Percentiles rank a stretch among this genome's conserved stretches.
phyloP scores from a whole-genome alignment of 768 basidiomycete species.

The Psilocybe azurescens region DNA sequence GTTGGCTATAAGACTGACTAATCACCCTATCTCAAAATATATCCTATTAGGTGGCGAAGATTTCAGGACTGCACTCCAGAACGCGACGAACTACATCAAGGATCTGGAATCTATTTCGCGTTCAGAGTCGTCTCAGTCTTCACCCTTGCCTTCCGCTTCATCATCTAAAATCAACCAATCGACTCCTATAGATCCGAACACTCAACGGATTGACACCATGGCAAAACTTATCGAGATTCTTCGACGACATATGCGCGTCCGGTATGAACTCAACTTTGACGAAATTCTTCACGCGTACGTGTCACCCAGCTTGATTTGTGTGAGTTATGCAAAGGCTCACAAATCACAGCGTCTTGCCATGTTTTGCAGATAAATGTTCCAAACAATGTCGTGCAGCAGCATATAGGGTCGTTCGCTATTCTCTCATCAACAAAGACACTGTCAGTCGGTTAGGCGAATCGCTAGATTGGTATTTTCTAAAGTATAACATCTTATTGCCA shows the following conservation, averaged over 20 bases:
- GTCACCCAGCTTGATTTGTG: conserved; percentile 1
- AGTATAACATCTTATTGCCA: conserved; percentile 47
- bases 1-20: neutral
- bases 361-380: conserved; percentile 74
- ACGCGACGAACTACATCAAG: conserved; percentile 63
- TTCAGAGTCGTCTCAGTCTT: conserved; percentile 33
- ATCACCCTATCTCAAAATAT: neutral
- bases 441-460: conserved; percentile 69
- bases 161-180: conserved; percentile 32
- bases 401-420: conserved; percentile 84
- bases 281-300: conserved; percentile 81
- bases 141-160: conserved; percentile 43
- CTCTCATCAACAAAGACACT: conserved; percentile 73
- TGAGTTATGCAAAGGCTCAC: neutral
- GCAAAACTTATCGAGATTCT: conserved; percentile 66
- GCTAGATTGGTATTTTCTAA: conserved; percentile 90
- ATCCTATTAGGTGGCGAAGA: conserved; percentile 54
- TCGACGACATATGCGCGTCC: conserved; percentile 73
- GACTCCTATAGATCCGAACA: conserved; percentile 50
- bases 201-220: conserved; percentile 67
- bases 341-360: conserved; percentile 68
- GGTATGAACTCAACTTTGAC: conserved; percentile 71
- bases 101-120: conserved; percentile 55
- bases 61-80: conserved; percentile 72
- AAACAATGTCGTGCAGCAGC: conserved; percentile 80